Conservation (phyloP, 1,284 basidiomycete genomes). For the Irpex lacteus region DNA sequence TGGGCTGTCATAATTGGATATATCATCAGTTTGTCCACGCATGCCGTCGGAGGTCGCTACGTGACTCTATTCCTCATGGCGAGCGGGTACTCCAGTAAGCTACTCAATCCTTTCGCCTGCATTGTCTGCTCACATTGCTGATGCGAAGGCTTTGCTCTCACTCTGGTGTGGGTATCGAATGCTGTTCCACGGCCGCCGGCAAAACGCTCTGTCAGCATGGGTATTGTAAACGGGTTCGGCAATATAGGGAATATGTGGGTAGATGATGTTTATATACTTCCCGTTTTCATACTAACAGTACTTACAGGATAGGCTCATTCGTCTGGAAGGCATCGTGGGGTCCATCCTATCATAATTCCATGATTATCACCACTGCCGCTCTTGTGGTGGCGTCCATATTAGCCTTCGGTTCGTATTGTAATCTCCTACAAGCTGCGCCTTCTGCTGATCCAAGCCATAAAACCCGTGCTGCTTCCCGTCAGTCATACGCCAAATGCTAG, state of each 20-base stretch:
- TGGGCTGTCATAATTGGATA: constrained; percentile 63
- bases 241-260: constrained; percentile 39
- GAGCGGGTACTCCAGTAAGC: constrained; percentile 45
- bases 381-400: constrained; percentile 27
- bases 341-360: constrained; percentile 36
- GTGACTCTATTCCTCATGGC: constrained; percentile 68
- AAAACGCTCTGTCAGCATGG: constrained; percentile 49
- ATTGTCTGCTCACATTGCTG: not conserved
- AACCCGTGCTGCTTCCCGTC: not conserved
- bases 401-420: constrained; percentile 25
- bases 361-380: constrained; percentile 33
- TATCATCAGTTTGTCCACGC: constrained; percentile 57
- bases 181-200: constrained; percentile 63
- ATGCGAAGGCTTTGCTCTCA: constrained; percentile 52
- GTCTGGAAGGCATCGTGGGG: constrained; percentile 37
- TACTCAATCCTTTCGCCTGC: too few relatives aligned
- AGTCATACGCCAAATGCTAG: constrained; percentile 37
- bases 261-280: too few relatives aligned
- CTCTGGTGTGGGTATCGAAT: constrained; percentile 62
- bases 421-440: not conserved
- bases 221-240: constrained; percentile 39
- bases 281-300: too few relatives aligned
- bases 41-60: constrained; percentile 54
- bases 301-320: constrained; percentile 34
- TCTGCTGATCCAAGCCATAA: not conserved